phyloP scores from a whole-genome alignment of 2,329 filamentous ascomycete species.

The Colletotrichum ledebouriae region DNA sequence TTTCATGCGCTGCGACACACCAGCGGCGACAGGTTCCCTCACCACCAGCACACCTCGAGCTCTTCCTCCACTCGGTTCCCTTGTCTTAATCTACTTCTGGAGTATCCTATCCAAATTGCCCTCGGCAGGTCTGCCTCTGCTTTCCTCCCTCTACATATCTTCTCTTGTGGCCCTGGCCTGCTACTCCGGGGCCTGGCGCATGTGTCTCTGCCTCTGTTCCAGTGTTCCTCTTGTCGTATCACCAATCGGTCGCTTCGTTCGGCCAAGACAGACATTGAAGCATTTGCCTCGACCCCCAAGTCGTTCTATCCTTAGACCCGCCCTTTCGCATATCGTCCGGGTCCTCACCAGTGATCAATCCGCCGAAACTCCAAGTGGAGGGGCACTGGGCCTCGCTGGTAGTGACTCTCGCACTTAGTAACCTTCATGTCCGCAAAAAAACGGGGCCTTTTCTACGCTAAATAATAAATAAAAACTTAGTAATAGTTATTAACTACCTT shows the following conservation, averaged over 20 bases:
- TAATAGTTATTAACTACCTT: no score
- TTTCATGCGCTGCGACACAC: constrained; percentile 5
- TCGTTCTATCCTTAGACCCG: no score
- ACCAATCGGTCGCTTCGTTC: background rate
- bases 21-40: no score
- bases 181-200: background rate
- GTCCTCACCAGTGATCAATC: background rate
- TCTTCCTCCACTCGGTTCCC: no score
- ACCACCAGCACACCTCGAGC: no score
- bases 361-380: background rate
- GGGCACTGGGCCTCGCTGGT: constrained; percentile 4
- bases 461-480: no score
- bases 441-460: no score
- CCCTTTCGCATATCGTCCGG: no score
- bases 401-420: constrained; percentile 1
- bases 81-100: no score
- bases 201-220: background rate
- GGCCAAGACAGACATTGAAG: constrained; percentile 7
- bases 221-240: background rate
- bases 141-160: background rate
- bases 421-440: no score
- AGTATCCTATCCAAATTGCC: no score
- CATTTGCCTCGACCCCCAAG: background rate
- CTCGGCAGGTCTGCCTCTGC: background rate
- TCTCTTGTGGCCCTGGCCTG: background rate